phyloP scores from a whole-genome alignment of 108 stramenopile species.

The Nannochloropsis gaditana region DNA sequence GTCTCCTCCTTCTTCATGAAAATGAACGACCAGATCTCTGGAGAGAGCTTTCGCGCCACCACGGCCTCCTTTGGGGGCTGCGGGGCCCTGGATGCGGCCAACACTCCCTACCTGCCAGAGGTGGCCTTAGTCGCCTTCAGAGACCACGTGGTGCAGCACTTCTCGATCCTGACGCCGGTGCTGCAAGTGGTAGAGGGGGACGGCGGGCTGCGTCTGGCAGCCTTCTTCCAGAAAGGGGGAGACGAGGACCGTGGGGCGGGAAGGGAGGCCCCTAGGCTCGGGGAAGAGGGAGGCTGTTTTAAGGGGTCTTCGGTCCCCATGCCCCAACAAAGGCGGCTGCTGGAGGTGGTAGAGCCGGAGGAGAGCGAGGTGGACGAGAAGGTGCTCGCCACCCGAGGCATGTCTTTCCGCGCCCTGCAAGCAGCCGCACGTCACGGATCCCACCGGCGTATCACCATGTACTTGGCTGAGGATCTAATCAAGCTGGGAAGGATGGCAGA shows the following conservation, averaged over 20 bases:
- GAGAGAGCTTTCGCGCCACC: background rate
- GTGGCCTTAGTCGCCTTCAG: background rate
- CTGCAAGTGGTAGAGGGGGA: background rate
- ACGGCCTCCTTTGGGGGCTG: background rate
- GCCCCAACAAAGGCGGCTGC: background rate
- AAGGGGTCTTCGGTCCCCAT: background rate
- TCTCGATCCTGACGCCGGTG: conserved; percentile 6
- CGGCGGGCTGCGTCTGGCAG: background rate
- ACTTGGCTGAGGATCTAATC: background rate
- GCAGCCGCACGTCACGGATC: background rate
- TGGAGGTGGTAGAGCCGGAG: background rate
- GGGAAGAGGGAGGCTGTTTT: background rate
- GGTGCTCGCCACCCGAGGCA: background rate
- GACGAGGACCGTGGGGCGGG: background rate
- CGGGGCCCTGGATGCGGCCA: background rate
- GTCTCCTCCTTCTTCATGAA: conserved; percentile 8
- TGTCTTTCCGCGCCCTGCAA: no score
- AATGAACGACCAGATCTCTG: background rate
- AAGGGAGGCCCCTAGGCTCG: background rate
- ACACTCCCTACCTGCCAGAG: conserved; percentile 2
- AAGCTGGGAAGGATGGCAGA: background rate
- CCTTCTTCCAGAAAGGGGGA: background rate
- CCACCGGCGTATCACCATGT: background rate
- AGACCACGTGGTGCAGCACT: background rate
- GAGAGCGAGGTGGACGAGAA: background rate